Conservation (phyloP, 306 rosid species). For the Quercus bicolor region DNA sequence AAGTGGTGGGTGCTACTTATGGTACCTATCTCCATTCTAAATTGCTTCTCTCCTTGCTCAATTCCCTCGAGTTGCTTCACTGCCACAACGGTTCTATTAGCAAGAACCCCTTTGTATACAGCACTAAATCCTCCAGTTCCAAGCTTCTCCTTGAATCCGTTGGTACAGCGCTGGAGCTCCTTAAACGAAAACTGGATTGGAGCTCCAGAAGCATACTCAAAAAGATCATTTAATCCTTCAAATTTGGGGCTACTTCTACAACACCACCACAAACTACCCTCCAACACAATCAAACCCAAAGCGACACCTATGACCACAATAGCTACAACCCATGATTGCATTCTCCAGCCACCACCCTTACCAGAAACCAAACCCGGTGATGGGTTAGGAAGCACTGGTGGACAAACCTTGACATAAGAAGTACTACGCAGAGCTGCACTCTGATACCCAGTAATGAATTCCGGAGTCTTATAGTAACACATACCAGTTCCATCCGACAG, state of each 20-base stretch:
- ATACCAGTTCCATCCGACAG: slow-evolving; percentile 45
- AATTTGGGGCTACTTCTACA: slow-evolving; percentile 28
- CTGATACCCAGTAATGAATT: slow-evolving; percentile 37
- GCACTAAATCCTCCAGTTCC: slow-evolving; percentile 80
- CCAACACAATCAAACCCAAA: slow-evolving; percentile 47
- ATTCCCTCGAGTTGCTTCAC: slow-evolving; percentile 89
- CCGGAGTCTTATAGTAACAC: slow-evolving; percentile 34
- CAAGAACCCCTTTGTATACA: slow-evolving; percentile 66
- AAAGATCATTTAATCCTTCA: slow-evolving; percentile 70
- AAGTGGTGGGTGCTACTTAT: slow-evolving; percentile 90
- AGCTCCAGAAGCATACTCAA: slow-evolving; percentile 97
- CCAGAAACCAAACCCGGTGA: not conserved
- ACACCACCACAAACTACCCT: slow-evolving; percentile 76
- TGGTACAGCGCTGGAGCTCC: slow-evolving; percentile 70
- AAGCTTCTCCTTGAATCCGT: slow-evolving; percentile 86
- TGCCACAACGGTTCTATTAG: slow-evolving; percentile 63
- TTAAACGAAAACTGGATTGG: slow-evolving; percentile 75
- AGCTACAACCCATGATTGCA: slow-evolving; percentile 45
- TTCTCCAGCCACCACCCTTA: slow-evolving; percentile 13
- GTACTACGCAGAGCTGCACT: slow-evolving; percentile 42
- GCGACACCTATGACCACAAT: slow-evolving; percentile 51
- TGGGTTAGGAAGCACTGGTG: slow-evolving; percentile 30
- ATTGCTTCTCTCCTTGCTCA: slow-evolving; percentile 84
- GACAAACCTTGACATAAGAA: slow-evolving; percentile 48
- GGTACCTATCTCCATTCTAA: slow-evolving; percentile 83